Conservation (phyloP, 306 rosid species). For the Dalbergia cochinchinensis region DNA sequence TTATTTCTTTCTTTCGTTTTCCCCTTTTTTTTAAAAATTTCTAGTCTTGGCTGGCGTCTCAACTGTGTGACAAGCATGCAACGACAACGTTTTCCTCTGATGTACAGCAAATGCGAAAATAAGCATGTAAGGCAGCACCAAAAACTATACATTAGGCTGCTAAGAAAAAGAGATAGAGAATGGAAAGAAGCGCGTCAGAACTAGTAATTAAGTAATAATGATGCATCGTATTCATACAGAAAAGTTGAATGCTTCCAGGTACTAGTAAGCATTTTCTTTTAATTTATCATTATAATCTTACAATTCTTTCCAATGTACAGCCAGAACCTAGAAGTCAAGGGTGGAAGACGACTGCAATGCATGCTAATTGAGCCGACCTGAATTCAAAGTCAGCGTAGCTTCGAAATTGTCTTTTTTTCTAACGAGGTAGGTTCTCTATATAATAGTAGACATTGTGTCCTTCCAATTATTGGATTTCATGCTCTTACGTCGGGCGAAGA, state of each 20-base stretch:
- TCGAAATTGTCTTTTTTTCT: constrained; percentile 13
- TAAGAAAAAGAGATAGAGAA: constrained; percentile 4
- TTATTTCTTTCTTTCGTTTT: constrained; percentile 5
- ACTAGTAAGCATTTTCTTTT: constrained; percentile 11
- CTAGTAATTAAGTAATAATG: neutral
- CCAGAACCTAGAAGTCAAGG: constrained; percentile 29
- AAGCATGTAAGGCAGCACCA: constrained; percentile 29
- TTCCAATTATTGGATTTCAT: constrained; percentile 57
- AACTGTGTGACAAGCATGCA: constrained; percentile 10
- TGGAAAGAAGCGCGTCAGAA: neutral
- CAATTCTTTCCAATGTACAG: constrained; percentile 31
- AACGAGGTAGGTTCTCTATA: constrained; percentile 31
- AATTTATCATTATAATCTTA: constrained; percentile 39
- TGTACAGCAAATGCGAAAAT: constrained; percentile 15
- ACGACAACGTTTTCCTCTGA: constrained; percentile 9
- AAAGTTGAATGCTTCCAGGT: constrained; percentile 9
- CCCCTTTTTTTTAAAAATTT: neutral
- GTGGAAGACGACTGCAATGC: constrained; percentile 31
- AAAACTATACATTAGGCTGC: constrained; percentile 15
- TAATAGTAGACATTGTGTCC: constrained; percentile 51
- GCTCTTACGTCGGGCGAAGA: constrained; percentile 53
- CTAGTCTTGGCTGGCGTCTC: constrained; percentile 23
- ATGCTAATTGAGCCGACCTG: constrained; percentile 21
- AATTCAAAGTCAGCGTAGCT: constrained; percentile 1
- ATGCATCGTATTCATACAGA: neutral